These are phyloP conservation scores for Saccharomycopsis phalli DNA, from an alignment of 1,139 yeast genomes.

Conservation along the genomic window DNA sequence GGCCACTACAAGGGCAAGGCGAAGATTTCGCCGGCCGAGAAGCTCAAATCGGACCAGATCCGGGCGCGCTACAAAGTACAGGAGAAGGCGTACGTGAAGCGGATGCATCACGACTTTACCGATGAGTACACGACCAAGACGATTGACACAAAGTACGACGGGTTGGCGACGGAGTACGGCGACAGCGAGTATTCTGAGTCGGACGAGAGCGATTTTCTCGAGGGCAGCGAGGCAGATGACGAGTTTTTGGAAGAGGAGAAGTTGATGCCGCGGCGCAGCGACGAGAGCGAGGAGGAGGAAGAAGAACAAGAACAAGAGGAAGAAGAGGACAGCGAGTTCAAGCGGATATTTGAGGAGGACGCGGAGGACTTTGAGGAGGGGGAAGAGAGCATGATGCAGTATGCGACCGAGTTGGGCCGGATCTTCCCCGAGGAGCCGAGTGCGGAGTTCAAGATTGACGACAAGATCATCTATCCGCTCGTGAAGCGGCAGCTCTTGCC, in stretches of 20 bases:
- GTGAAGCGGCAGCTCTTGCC: slow-evolving; percentile 20
- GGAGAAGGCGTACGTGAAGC: slow-evolving; percentile 59
- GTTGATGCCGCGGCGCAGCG: slow-evolving; percentile 1
- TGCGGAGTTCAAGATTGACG: slow-evolving; percentile 25
- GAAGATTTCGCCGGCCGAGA: background rate
- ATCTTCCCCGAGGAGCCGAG: slow-evolving; percentile 18
- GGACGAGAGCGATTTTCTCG: slow-evolving; percentile 19
- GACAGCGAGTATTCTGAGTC: slow-evolving; percentile 16
- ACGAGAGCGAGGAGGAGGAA: no score
- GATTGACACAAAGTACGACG: slow-evolving; percentile 26
- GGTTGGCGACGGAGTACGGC: slow-evolving; percentile 8
- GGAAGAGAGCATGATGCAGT: slow-evolving; percentile 20
- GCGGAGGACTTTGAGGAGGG: slow-evolving; percentile 21
- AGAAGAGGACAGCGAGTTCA: slow-evolving; percentile 1
- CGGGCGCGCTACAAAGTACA: slow-evolving; percentile 33
- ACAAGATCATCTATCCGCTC: slow-evolving; percentile 22
- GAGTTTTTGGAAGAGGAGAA: slow-evolving; percentile 18
- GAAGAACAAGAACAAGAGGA: background rate
- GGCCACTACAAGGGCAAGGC: no score
- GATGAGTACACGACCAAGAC: slow-evolving; percentile 69
- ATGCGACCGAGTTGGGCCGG: slow-evolving; percentile 17
- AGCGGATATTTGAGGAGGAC: background rate
- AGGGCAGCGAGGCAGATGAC: slow-evolving; percentile 26
- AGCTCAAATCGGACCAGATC: background rate
- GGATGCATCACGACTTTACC: slow-evolving; percentile 51